Evolutionary conservation across 257 asterid genomes (phyloP), one percentile per base, ranked within the genome.

Genomic region (Solanum ossicruentum): DNA sequence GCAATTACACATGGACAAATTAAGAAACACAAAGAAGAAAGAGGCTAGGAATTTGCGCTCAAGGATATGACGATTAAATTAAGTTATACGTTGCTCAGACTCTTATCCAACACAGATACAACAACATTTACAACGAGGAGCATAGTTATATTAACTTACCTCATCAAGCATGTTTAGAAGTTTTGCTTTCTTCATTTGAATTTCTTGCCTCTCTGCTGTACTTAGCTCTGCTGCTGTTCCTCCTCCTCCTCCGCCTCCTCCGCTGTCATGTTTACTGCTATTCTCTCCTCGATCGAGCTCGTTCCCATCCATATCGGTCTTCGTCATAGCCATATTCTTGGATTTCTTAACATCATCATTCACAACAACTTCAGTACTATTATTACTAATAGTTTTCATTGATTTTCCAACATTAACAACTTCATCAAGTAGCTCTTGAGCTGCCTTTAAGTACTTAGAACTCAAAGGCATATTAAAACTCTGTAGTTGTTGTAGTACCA

Each of bases 101-200:
- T 28, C n/a, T 65, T 12, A 67, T 67, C 23, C 43, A 8, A 65
- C 18, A 67, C 13, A 5, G 1, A 36, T 67, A 21, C 49, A 36
- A 36, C 12, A 32, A 32, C 75, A 16, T 67, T 16, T 66, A 8
- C 13, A 56, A n/a, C 3, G 7, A 58, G 26, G 66, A 20, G 28
- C 12, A n/a, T 58, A 58, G 66, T 12, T n/a, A 60, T n/a, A 36
- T 55, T 55, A 56, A 56, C 41, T 56, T 70, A 96, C 99, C 98
- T 96, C 99, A 86, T 96, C 98, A 69, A 96, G 99, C 98, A 96
- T 95, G 95, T 95, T 95, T 17, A 96, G 95, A 12, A 96, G 98
- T 80, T 96, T 96, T 1, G 98, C 97, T 86, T 95, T 96, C 92
- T 95, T 96, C 98, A 96, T 93, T 91, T 95, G 98, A 88, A 95